Evolutionary conservation across 768 basidiomycete species (phyloP), one percentile per base, ranked within the genome.

Genomic region (Trichaptum fuscoviolaceum): DNA sequence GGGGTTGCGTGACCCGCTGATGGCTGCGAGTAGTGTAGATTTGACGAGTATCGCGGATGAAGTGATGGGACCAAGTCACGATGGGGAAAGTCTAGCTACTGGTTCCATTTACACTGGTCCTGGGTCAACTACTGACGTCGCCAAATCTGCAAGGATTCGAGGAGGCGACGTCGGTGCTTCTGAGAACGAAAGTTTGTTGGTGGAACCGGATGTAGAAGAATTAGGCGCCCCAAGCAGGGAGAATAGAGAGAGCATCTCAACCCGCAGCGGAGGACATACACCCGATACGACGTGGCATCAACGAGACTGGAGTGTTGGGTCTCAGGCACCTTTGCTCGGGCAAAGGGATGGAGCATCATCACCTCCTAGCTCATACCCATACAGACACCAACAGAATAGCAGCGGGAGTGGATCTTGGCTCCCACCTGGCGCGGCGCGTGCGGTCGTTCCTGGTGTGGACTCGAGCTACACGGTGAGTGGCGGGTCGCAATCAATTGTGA

Each of bases 1-100:
- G 5, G 17, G 59, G 23, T 30, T 65, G 65, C 58, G 30, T 23
- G 65, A 65, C 58, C 65, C 65, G 27, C 24, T 65, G 65, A 26
- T 35, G 20, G 26, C 57, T 26, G 65, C 57, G 30, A 65, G 65
- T 58, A 59, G 59, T n/a, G 65, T 65, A 35, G 59, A 65, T 26
- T 24, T 65, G 12, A 59, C 57, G 25, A 57, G 59, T 18, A 65
- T 65, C 26, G 65, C 59, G 27, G 65, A 65, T 35, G 59, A 52
- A 26, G 65, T 65, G 17, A 65, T 65, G 65, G 65, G 65, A 26
- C 30, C 63, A 12, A 52, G 20, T 52, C 42, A 15, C 20, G 42
- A 52, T 12, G 42, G 42, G 20, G 42, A 52, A 12, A 52, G 42
- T 20, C 42, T 52, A 20, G 20, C 42, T 20, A 20, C 20, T 12